Percentiles rank a stretch among this genome's conserved stretches.
phyloP scores from a whole-genome alignment of 139 green algal genomes.

The Coelastrella sp. region DNA sequence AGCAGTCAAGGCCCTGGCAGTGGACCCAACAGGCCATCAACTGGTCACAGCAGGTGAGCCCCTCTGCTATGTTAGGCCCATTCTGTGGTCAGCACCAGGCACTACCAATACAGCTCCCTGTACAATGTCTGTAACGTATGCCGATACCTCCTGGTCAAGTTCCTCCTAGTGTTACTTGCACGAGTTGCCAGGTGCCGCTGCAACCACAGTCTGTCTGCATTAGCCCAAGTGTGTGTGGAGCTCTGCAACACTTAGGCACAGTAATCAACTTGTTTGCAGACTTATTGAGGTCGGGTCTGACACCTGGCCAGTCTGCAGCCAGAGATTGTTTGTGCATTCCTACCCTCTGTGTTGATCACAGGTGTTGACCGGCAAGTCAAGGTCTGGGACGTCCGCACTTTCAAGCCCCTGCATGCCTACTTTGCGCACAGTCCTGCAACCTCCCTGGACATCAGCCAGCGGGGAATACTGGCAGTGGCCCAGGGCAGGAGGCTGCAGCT shows the following conservation, averaged over 20 bases:
- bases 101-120: neutral
- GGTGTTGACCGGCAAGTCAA: conserved; percentile 87
- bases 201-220: too few species aligned
- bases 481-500: conserved; percentile 83
- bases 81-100: neutral
- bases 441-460: conserved; percentile 91
- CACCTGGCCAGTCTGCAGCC: neutral
- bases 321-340: neutral
- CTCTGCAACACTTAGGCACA: too few species aligned
- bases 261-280: too few species aligned
- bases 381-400: conserved; percentile 94
- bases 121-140: neutral
- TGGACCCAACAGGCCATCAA: conserved; percentile 81
- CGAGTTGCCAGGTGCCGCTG: too few species aligned
- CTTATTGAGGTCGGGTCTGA: too few species aligned
- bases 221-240: too few species aligned
- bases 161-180: too few species aligned
- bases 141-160: too few species aligned
- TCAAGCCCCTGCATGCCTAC: conserved; percentile 92
- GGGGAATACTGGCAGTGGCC: conserved; percentile 89
- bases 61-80: neutral
- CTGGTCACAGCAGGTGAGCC: conserved; percentile 84
- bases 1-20: conserved; percentile 77
- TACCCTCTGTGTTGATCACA: neutral
- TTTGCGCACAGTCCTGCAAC: conserved; percentile 78